phyloP scores from a whole-genome alignment of 768 basidiomycete species.

The Podaxis sp. region DNA sequence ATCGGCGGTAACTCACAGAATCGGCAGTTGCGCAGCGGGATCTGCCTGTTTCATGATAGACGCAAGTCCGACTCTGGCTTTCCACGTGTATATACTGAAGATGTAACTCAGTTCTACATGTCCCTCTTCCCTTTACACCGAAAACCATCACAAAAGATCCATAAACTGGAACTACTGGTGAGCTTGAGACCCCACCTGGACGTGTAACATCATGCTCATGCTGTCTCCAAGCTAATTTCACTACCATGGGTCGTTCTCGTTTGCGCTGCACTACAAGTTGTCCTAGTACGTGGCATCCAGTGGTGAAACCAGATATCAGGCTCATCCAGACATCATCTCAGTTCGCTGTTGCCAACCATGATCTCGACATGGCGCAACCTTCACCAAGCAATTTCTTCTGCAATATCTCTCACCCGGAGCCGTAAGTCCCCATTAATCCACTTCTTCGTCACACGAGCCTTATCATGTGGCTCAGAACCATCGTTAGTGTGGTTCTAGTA shows the following conservation, averaged over 20 bases:
- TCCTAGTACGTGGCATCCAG: neutral
- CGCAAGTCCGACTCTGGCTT: neutral
- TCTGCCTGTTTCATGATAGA: conserved; percentile 10
- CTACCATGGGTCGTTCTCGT: conserved; percentile 7
- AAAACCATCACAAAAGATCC: neutral
- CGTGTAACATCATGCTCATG: neutral
- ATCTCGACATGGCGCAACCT: neutral
- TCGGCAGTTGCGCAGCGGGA: conserved; percentile 4
- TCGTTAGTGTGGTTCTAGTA: conserved; percentile 4
- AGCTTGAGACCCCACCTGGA: neutral
- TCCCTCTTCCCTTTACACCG: neutral
- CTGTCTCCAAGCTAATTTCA: neutral
- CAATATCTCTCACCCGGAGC: neutral
- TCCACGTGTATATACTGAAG: neutral
- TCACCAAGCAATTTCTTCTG: conserved; percentile 1
- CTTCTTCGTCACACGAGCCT: neutral
- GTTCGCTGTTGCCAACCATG: neutral
- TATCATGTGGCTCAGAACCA: neutral
- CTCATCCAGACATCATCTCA: neutral
- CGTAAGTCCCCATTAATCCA: neutral
- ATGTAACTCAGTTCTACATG: conserved; percentile 3
- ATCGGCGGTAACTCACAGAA: neutral
- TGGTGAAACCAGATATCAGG: neutral
- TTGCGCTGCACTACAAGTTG: neutral
- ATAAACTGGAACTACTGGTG: conserved; percentile 1